Percentiles rank a stretch among this genome's conserved stretches.
phyloP scores from a whole-genome alignment of 75 land plant species.

The Cryptomeria japonica region DNA sequence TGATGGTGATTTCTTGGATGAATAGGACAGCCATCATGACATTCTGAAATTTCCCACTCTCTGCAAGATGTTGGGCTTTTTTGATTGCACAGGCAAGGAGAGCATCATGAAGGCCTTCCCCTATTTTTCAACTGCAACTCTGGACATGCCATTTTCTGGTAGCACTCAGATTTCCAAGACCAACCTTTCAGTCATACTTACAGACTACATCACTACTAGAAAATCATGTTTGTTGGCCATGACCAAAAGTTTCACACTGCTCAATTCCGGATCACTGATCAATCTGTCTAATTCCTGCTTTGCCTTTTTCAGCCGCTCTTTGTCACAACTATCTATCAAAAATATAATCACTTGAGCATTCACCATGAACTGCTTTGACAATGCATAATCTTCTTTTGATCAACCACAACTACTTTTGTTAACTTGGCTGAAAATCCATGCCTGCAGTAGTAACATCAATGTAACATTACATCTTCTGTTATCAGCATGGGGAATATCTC shows the following conservation, averaged over 20 bases:
- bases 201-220: slow-evolving; percentile 13
- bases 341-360: slow-evolving; percentile 43
- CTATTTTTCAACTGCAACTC: slow-evolving; percentile 22
- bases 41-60: slow-evolving; percentile 11
- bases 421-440: too few species aligned
- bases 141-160: slow-evolving; percentile 8
- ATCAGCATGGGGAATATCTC: too few species aligned
- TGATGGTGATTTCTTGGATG: background rate
- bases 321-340: slow-evolving; percentile 33
- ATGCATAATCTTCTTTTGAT: too few species aligned
- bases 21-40: background rate
- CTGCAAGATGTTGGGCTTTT: slow-evolving; percentile 8
- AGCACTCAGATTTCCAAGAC: background rate
- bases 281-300: slow-evolving; percentile 27
- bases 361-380: too few species aligned
- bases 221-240: slow-evolving; percentile 31
- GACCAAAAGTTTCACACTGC: slow-evolving; percentile 23
- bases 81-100: slow-evolving; percentile 31
- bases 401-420: too few species aligned
- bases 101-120: slow-evolving; percentile 41
- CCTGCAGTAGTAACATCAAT: too few species aligned
- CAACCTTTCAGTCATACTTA: slow-evolving; percentile 20
- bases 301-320: slow-evolving; percentile 25
- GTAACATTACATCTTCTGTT: too few species aligned
- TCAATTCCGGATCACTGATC: slow-evolving; percentile 20